Evolutionary conservation across 2,329 filamentous ascomycete genomes (phyloP).

Genomic region (Scleromitrula shiraiana): DNA sequence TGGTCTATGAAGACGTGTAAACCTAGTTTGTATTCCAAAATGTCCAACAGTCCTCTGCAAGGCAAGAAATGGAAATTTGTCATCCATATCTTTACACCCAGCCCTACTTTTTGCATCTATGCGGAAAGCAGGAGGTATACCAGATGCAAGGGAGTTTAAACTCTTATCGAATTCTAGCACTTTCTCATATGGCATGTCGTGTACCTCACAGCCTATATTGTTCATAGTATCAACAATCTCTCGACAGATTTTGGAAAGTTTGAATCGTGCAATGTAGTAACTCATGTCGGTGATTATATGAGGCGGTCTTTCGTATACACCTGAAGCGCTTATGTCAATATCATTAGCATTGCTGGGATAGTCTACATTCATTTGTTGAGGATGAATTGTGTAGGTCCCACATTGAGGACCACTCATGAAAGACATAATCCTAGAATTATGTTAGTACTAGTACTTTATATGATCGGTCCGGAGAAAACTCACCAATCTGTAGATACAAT

Average conservation of each 20-base stretch:
- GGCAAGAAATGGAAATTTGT: slow-evolving; percentile 16
- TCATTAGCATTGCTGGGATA: slow-evolving; percentile 33
- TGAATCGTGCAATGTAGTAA: slow-evolving; percentile 32
- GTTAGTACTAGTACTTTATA: slow-evolving; percentile 6
- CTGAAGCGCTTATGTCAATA: slow-evolving; percentile 25
- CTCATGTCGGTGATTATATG: slow-evolving; percentile 30
- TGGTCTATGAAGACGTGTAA: slow-evolving; percentile 33
- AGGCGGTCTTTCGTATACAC: slow-evolving; percentile 10
- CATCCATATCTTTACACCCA: slow-evolving; percentile 5
- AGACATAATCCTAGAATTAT: slow-evolving; percentile 26
- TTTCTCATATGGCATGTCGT: slow-evolving; percentile 25
- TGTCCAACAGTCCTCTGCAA: slow-evolving; percentile 32
- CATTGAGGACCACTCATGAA: slow-evolving; percentile 30
- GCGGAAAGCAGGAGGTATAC: slow-evolving; percentile 29
- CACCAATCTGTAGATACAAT: slow-evolving; percentile 33
- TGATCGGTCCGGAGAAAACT: neutral
- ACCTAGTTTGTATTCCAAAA: slow-evolving; percentile 30
- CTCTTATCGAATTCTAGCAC: slow-evolving; percentile 31
- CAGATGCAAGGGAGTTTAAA: slow-evolving; percentile 26
- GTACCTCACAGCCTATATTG: slow-evolving; percentile 17
- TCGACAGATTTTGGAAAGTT: slow-evolving; percentile 31
- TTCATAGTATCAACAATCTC: slow-evolving; percentile 31
- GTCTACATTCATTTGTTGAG: slow-evolving; percentile 32
- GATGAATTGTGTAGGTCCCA: slow-evolving; percentile 32
- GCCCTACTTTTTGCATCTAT: slow-evolving; percentile 16